A percentile compares a stretch with the other conserved stretches of the same genome.
Evolutionary conservation across 192 early-diverging fungal species (phyloP).

Genomic region (Coemansia umbellata): DNA sequence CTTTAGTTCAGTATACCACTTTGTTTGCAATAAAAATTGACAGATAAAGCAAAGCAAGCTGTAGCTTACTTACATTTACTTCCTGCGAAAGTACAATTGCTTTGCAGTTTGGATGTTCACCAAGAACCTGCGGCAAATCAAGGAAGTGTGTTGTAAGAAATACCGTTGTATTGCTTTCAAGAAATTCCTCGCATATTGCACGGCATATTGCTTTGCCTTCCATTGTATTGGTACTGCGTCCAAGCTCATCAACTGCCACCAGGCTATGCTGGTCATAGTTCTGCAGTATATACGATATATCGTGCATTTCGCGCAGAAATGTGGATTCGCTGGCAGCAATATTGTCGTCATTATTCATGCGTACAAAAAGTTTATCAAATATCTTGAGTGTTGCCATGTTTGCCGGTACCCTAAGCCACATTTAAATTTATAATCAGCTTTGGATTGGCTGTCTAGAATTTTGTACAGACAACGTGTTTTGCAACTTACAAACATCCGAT

Average conservation of each 20-base stretch:
- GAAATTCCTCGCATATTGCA: slow-evolving; percentile 69
- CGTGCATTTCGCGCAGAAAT: slow-evolving; percentile 87
- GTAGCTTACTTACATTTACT: neutral
- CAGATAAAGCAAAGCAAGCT: no score
- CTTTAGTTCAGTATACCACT: no score
- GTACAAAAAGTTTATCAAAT: slow-evolving; percentile 67
- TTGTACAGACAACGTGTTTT: neutral
- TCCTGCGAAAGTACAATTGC: slow-evolving; percentile 8
- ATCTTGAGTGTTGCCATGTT: slow-evolving; percentile 72
- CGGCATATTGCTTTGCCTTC: slow-evolving; percentile 72
- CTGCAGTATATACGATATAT: slow-evolving; percentile 76
- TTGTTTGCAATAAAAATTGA: no score
- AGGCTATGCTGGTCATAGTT: slow-evolving; percentile 65
- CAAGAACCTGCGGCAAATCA: slow-evolving; percentile 56
- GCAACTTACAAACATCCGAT: slow-evolving; percentile 72
- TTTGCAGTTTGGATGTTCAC: slow-evolving; percentile 52
- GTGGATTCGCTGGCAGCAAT: slow-evolving; percentile 62
- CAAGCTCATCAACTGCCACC: slow-evolving; percentile 90
- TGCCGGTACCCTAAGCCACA: slow-evolving; percentile 65
- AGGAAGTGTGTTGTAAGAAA: slow-evolving; percentile 82
- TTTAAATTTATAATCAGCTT: neutral
- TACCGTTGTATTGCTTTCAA: slow-evolving; percentile 55
- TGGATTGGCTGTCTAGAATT: neutral
- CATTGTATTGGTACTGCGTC: slow-evolving; percentile 50
- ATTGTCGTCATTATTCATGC: slow-evolving; percentile 70